Conservation (phyloP, 495 filamentous ascomycete genomes). For the Neurospora hispaniola region DNA sequence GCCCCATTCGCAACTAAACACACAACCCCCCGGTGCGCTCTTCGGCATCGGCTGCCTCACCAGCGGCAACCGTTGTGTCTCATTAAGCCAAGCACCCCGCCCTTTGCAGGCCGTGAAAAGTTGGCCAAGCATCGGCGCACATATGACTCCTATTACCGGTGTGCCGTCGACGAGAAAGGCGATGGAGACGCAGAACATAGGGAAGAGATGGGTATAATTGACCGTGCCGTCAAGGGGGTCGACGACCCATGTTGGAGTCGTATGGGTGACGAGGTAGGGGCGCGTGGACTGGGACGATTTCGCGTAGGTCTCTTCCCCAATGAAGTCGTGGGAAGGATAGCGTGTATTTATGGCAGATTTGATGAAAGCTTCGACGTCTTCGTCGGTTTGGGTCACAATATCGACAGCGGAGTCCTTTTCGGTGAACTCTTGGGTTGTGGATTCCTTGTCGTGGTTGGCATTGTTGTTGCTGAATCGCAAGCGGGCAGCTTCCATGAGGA, state of each 20-base stretch:
- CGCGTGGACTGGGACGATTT: conserved; percentile 36
- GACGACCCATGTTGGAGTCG: conserved; percentile 54
- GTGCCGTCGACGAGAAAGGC: conserved; percentile 45
- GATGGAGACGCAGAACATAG: conserved; percentile 64
- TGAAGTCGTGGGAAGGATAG: conserved; percentile 56
- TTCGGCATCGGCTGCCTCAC: conserved; percentile 47
- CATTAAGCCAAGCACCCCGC: conserved; percentile 56
- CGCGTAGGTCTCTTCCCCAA: conserved; percentile 62
- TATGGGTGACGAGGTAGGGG: conserved; percentile 48
- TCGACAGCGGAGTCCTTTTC: conserved; percentile 62
- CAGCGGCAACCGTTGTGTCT: conserved; percentile 46
- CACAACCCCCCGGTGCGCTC: conserved; percentile 53
- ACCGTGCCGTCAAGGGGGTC: conserved; percentile 64
- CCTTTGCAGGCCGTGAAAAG: conserved; percentile 52
- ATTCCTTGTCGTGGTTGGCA: neutral
- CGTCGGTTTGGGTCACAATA: conserved; percentile 60
- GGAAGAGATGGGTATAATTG: conserved; percentile 63
- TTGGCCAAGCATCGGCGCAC: conserved; percentile 53
- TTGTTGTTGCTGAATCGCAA: conserved; percentile 27
- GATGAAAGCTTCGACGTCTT: conserved; percentile 60
- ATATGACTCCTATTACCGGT: conserved; percentile 54
- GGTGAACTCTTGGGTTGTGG: conserved; percentile 16
- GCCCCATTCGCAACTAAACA: conserved; percentile 63
- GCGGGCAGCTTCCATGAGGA: conserved; percentile 44
- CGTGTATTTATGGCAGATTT: conserved; percentile 39